Evolutionary conservation across 192 early-diverging fungal species (phyloP).

Genomic region (Coemansia sp.): DNA sequence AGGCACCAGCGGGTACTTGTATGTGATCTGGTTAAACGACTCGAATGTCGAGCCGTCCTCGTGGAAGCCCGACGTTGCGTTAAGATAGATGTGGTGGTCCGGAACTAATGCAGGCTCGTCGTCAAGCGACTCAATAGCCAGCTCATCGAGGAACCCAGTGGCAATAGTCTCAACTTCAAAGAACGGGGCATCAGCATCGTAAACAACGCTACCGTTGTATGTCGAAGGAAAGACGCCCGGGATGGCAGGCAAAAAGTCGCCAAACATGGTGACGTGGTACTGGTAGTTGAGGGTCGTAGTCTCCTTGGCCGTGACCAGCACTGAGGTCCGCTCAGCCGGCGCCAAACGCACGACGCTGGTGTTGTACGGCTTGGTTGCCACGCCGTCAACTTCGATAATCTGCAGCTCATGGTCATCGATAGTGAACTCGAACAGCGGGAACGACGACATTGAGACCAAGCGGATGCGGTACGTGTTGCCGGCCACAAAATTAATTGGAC

Average conservation of each 20-base stretch:
- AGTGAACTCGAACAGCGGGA: constrained; percentile 65
- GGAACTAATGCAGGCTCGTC: constrained; percentile 50
- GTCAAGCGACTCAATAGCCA: constrained; percentile 54
- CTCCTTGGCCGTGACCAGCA: constrained; percentile 68
- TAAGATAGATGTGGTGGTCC: constrained; percentile 57
- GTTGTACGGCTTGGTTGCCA: constrained; percentile 53
- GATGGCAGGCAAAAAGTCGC: constrained; percentile 64
- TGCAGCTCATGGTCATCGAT: constrained; percentile 72
- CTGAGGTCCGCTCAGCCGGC: constrained; percentile 73
- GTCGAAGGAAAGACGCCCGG: constrained; percentile 56
- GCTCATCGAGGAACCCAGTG: constrained; percentile 38
- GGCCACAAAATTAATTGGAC: constrained; percentile 57
- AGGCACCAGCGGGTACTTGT: constrained; percentile 61
- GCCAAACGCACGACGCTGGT: constrained; percentile 58
- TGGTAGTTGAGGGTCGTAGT: constrained; percentile 61
- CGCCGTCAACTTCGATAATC: constrained; percentile 78
- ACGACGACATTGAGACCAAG: constrained; percentile 66
- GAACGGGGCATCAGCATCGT: constrained; percentile 21
- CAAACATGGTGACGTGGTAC: constrained; percentile 70
- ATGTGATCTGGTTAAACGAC: constrained; percentile 18
- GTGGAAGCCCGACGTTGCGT: constrained; percentile 42
- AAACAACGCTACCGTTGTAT: constrained; percentile 58
- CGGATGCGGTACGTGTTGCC: constrained; percentile 79
- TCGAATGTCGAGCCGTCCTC: background rate
- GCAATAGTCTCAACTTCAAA: constrained; percentile 15